phyloP scores from a whole-genome alignment of 139 green algal genomes.

The Coccomyxa sp. region DNA sequence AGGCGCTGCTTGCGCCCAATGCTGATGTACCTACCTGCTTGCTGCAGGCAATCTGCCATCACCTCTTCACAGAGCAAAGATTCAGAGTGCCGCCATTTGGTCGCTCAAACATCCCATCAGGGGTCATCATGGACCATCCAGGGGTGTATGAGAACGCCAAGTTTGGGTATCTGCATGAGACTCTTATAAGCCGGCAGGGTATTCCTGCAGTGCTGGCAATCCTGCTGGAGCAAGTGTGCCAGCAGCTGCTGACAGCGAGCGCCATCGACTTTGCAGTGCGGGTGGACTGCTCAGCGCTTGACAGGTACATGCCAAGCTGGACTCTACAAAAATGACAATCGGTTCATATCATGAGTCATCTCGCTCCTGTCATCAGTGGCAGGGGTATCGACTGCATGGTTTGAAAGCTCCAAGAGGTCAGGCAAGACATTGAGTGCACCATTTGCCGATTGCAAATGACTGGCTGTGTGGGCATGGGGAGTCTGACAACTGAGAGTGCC shows the following conservation, averaged over 20 bases:
- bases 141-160: slow-evolving; percentile 30
- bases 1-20: no score
- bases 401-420: no score
- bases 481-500: no score
- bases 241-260: slow-evolving; percentile 42
- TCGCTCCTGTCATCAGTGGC: no score
- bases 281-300: slow-evolving; percentile 37
- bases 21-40: neutral
- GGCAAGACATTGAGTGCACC: no score
- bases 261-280: slow-evolving; percentile 45
- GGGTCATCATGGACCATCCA: slow-evolving; percentile 18
- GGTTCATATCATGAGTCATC: no score
- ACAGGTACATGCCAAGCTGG: no score
- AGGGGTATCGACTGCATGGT: no score
- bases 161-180: slow-evolving; percentile 59
- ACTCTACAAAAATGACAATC: no score
- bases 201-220: slow-evolving; percentile 57
- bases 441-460: no score
- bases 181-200: slow-evolving; percentile 47
- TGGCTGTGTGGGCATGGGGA: no score
- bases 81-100: slow-evolving; percentile 12
- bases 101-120: slow-evolving; percentile 10
- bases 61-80: slow-evolving; percentile 17
- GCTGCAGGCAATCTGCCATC: slow-evolving; percentile 17
- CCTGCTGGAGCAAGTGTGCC: slow-evolving; percentile 50